Evolutionary conservation across 2,329 filamentous ascomycete genomes (phyloP), one percentile per base, ranked within the genome.

Genomic region (Penicillium crustosum): DNA sequence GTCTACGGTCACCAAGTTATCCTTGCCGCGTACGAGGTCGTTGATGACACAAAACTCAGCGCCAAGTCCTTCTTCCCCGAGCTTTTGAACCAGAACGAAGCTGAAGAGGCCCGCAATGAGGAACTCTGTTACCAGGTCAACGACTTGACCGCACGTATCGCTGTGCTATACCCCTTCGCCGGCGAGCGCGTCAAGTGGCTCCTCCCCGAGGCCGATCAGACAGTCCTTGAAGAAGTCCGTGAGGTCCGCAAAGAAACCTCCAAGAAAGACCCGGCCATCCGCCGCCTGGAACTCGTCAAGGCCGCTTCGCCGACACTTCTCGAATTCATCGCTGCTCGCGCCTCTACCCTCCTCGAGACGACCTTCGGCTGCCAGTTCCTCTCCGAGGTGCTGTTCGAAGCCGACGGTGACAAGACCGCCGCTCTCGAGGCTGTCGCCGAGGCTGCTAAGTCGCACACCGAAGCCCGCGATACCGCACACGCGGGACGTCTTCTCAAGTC

Each of bases 31-130:
- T 92, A 93, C 72, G 94, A 97, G 68, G 88, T 96, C 49, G 87
- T 96, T 49, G 94, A 99, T 67, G 94, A 99, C 73, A 99, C 94
- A 10, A 93, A 95, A 63, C 82, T 96, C 69, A 90, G 87, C 3
- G 83, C 87, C 50, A 97, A 96, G 78, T 83, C 89, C 33, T 89
- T 99, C 63, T 91, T 96, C 75, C 83, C 90, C 0, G 93, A 97
- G 75, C 81, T 99, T 13, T 78, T 97, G 19, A 90, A 88, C 61
- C 89, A 90, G 68, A 85, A 86, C 35, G 62, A 71, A 5, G 57
- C 68, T 17, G 66, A 65, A 48, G 73, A 78, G 56, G 64, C 70
- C 21, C 74, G 77, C 38, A 66, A 79, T 38, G 74, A 81, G 47
- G 77, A 79, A 58, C 70, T 82, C 6, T 61, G 78, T n/a, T 69